Evolutionary conservation across 1,284 basidiomycete genomes (phyloP).

Genomic region (Puccinia novopanici): DNA sequence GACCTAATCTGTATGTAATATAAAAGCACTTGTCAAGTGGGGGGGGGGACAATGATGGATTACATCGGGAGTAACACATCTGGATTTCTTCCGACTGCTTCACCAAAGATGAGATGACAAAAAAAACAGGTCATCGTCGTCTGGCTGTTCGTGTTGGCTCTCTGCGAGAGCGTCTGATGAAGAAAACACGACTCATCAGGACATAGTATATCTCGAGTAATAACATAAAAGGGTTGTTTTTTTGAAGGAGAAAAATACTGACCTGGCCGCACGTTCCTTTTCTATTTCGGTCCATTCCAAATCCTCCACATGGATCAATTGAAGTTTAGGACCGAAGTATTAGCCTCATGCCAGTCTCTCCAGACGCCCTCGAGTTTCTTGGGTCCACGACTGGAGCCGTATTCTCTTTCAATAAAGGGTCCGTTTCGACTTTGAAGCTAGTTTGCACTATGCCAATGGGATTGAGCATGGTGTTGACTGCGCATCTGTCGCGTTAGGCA

Average conservation of each 20-base stretch:
- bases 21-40: too few relatives aligned
- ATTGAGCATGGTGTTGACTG: slow-evolving; percentile 54
- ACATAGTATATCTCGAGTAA: neutral
- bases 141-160: neutral
- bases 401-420: slow-evolving; percentile 50
- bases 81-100: neutral
- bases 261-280: slow-evolving; percentile 41
- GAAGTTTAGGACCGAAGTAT: slow-evolving; percentile 88
- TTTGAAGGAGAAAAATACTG: neutral
- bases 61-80: too few relatives aligned
- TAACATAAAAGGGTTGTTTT: too few relatives aligned
- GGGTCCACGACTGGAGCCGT: slow-evolving; percentile 66
- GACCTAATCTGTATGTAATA: too few relatives aligned
- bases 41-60: too few relatives aligned
- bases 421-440: slow-evolving; percentile 59
- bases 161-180: slow-evolving; percentile 5
- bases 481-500: slow-evolving; percentile 54
- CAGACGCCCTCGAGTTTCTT: slow-evolving; percentile 83
- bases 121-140: neutral
- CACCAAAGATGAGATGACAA: neutral
- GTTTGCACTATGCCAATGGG: slow-evolving; percentile 54
- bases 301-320: slow-evolving; percentile 83
- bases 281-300: slow-evolving; percentile 65
- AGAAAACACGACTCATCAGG: neutral
- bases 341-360: slow-evolving; percentile 90